phyloP scores from a whole-genome alignment of 306 rosid genomes.

The Quercus parvula region DNA sequence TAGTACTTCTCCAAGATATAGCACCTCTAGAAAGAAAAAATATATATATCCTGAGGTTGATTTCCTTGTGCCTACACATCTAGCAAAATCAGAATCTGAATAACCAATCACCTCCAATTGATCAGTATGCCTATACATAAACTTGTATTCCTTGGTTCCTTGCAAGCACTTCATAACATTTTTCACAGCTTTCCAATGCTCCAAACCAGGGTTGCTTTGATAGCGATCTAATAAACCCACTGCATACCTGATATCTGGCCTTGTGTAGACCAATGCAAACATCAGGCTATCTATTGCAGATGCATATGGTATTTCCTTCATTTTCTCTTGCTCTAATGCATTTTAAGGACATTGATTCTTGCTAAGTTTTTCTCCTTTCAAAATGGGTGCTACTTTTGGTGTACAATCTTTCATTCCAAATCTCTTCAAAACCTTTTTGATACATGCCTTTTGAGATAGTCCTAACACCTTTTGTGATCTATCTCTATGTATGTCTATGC shows the following conservation, averaged over 20 bases:
- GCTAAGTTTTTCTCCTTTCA: not conserved
- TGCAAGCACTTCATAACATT: not conserved
- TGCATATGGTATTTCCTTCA: not conserved
- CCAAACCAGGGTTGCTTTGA: not conserved
- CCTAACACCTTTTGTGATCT: not conserved
- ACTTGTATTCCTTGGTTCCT: not conserved
- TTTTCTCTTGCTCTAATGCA: not conserved
- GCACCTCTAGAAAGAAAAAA: not conserved
- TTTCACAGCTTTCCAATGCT: not conserved
- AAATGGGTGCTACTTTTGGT: not conserved
- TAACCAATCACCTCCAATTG: not conserved
- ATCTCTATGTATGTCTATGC: not conserved
- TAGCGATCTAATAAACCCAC: not conserved
- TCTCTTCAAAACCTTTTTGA: not conserved
- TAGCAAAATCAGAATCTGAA: no score
- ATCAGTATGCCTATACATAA: not conserved
- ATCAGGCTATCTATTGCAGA: not conserved
- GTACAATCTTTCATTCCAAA: not conserved
- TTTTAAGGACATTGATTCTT: not conserved
- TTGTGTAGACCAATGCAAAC: not conserved
- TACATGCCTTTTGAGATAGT: not conserved
- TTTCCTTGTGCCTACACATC: no score
- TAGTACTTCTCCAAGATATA: not conserved
- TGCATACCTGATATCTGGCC: not conserved
- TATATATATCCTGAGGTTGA: no score